Conservation (phyloP, 345 rosid genomes). For the Geranium brycei region DNA sequence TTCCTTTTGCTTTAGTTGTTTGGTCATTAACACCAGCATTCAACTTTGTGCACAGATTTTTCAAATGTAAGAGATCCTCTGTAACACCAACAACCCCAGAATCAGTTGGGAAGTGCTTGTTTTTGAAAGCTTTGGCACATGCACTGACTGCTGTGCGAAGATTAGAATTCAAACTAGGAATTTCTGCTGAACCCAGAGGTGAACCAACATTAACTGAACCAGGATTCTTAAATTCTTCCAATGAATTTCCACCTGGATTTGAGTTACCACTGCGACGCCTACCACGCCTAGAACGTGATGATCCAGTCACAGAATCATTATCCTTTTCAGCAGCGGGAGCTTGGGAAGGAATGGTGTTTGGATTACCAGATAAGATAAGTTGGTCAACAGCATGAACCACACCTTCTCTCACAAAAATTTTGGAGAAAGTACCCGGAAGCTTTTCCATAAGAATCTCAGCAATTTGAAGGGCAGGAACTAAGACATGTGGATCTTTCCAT, state of each 20-base stretch:
- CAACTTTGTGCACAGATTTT: slow-evolving; percentile 69
- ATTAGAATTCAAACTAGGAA: slow-evolving; percentile 52
- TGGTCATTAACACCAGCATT: slow-evolving; percentile 72
- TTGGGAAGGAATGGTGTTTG: slow-evolving; percentile 28
- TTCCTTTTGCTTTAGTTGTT: slow-evolving; percentile 74
- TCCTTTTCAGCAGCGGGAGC: slow-evolving; percentile 60
- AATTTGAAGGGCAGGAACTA: slow-evolving; percentile 94
- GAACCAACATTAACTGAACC: slow-evolving; percentile 44
- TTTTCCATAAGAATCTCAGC: slow-evolving; percentile 98
- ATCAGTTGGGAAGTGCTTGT: slow-evolving; percentile 69
- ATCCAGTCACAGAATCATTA: slow-evolving; percentile 50
- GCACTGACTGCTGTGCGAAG: slow-evolving; percentile 65
- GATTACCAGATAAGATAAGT: slow-evolving; percentile 62
- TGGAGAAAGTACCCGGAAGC: slow-evolving; percentile 90
- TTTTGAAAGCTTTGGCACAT: slow-evolving; percentile 81
- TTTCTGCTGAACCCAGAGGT: slow-evolving; percentile 53
- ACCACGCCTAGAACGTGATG: slow-evolving; percentile 76
- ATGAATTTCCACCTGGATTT: slow-evolving; percentile 49
- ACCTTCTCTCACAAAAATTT: slow-evolving; percentile 93
- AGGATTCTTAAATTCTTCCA: slow-evolving; percentile 53
- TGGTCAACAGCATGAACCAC: slow-evolving; percentile 98
- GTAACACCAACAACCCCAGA: slow-evolving; percentile 86
- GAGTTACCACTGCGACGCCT: slow-evolving; percentile 66
- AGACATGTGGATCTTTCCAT: slow-evolving; percentile 96
- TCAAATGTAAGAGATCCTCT: slow-evolving; percentile 78